Evolutionary conservation across 352 stramenopile genomes (phyloP), one percentile per base, ranked within the genome.

Genomic region (Phytophthora pini): DNA sequence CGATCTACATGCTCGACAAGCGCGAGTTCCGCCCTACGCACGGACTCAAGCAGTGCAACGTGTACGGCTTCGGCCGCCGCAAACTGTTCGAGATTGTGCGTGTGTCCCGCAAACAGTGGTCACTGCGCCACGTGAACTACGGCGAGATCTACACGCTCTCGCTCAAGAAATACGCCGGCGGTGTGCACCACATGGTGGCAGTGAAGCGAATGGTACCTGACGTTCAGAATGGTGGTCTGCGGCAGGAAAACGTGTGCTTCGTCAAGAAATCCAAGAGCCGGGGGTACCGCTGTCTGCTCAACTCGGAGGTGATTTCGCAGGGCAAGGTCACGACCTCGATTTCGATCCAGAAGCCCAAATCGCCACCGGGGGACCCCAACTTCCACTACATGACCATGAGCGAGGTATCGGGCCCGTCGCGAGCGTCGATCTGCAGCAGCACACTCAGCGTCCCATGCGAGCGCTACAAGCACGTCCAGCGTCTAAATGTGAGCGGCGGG

Each of bases 1-100:
- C 86, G 22, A 89, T 93, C 31, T 95, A 91, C 62, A 67, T 85
- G 17, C 68, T 95, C 43, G 84, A 95, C 70, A 95, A 95, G 66
- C 77, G 82, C 13, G 72, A 92, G 55, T 93, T 95, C 62, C 82
- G 75, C 13, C 76, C 84, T 3, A 79, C 59, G 39, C 72, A 81
- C 46, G 80, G 81, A 1, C 77, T 93, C 7, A 88, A 90, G 55
- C 79, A 82, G 63, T 95, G 87, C 60, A 74, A 67, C 8, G 80
- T 95, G 45, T 89, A 88, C 56, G 87, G 84, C 27, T 95, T 95
- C 68, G 84, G 84, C 1, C 82, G 82, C 17, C 76, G 78, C 24
- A 81, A 86, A 73, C 66, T 95, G 47, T 95, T 95, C 38, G 80
- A 93, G 62, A 88, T 95, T 44, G 79, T 82, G 45, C 84, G 82